Evolutionary conservation across 148 eudicot species (phyloP), one percentile per base, ranked within the genome.

Genomic region (Silene conica): DNA sequence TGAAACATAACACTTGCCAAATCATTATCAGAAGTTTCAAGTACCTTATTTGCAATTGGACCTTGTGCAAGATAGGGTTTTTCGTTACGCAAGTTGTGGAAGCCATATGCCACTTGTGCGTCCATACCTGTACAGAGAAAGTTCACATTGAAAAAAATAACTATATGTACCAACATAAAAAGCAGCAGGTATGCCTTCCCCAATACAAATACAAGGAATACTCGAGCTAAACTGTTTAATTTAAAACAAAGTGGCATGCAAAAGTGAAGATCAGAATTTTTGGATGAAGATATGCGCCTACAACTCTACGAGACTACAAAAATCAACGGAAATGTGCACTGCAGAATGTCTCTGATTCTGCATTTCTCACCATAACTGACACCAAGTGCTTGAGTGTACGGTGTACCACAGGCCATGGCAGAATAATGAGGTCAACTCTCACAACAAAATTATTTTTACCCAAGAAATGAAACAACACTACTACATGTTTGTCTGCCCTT

Each of bases 41-140:
- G 18, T 8, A 60, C 98, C 96, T 93, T 93, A 78, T 93, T 93
- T 72, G 98, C 73, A 64, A 91, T 77, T 22, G 96, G 97, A 72
- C 98, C 98, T 67, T 88, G 96, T 46, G 98, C 98, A 80, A 93
- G 94, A 77, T 89, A 88, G 56, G 98, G 98, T 78, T 89, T 93
- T 74, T 93, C 90, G 77, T 93, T 89, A 59, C 98, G 88, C 83
- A 93, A 81, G 79, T 84, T 85, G 70, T 93, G 98, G 83, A 93
- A 93, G 20, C 96, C 96, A 81, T 89, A 89, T 4, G 98, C 97
- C 52, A 93, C 96, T 84, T 85, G 96, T 46, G 96, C 98, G 83
- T 93, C 98, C 98, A 93, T 93, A 72, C 98, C 97, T 90, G 78
- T 63, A 15, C 64, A 59, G 21, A 72, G 63, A 72, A 67, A 25